Conservation (phyloP, 2,329 filamentous ascomycete species). For the Phyllosticta citriasiana region DNA sequence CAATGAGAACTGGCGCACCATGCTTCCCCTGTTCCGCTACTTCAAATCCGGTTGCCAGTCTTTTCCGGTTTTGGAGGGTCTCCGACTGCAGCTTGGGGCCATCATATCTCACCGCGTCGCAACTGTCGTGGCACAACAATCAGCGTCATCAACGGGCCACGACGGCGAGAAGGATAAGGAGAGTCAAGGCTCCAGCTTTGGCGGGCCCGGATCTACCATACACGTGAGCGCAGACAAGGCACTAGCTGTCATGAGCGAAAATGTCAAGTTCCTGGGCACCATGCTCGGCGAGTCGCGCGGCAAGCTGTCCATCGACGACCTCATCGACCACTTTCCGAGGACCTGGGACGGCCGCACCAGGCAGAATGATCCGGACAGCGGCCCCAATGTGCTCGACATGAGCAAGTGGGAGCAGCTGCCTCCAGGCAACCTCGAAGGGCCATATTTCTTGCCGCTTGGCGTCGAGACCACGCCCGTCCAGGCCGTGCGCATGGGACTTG, state of each 20-base stretch:
- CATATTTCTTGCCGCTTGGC: slow-evolving; percentile 32
- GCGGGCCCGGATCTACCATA: neutral
- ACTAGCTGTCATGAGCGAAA: slow-evolving; percentile 2
- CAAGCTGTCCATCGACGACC: slow-evolving; percentile 23
- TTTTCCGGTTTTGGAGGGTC: slow-evolving; percentile 29
- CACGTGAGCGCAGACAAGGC: neutral
- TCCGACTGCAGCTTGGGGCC: slow-evolving; percentile 31
- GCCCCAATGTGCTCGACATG: neutral
- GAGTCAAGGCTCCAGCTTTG: neutral
- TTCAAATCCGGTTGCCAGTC: slow-evolving; percentile 20
- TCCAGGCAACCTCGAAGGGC: slow-evolving; percentile 24
- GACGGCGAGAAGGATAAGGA: neutral
- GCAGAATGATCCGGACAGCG: neutral
- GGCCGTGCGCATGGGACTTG: slow-evolving; percentile 34
- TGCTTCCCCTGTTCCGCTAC: slow-evolving; percentile 26
- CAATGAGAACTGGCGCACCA: slow-evolving; percentile 27
- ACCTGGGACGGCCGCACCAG: slow-evolving; percentile 22
- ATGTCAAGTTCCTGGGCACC: neutral
- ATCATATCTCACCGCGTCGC: slow-evolving; percentile 31
- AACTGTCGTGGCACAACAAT: slow-evolving; percentile 22
- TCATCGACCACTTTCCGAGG: slow-evolving; percentile 28
- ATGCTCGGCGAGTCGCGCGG: slow-evolving; percentile 3
- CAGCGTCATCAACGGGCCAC: slow-evolving; percentile 4
- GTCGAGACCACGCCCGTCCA: slow-evolving; percentile 33
- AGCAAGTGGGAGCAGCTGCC: slow-evolving; percentile 25